A percentile compares a stretch with the other conserved stretches of the same genome.
Evolutionary conservation across 2,329 filamentous ascomycete genomes (phyloP).

Genomic region (Cladosporium sp.): DNA sequence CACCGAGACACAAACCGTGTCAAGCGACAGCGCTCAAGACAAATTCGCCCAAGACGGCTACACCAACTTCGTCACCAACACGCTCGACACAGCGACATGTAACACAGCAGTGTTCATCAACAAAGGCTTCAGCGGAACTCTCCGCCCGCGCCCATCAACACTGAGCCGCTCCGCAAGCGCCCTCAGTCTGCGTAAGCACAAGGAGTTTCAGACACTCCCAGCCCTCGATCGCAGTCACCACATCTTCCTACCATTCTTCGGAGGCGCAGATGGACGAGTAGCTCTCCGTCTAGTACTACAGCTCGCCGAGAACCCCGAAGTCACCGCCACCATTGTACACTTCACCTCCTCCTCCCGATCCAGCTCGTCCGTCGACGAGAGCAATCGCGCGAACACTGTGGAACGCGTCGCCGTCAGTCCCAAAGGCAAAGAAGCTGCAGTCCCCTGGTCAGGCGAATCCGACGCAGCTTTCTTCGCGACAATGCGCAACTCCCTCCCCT

Average conservation of each 20-base stretch:
- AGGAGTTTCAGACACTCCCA: constrained; percentile 51
- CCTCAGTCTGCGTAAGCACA: constrained; percentile 55
- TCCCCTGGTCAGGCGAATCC: constrained; percentile 15
- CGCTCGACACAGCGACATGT: constrained; percentile 59
- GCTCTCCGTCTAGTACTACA: constrained; percentile 80
- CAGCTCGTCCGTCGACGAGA: not conserved
- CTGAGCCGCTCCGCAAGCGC: constrained; percentile 50
- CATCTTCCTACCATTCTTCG: constrained; percentile 82
- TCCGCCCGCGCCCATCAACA: constrained; percentile 27
- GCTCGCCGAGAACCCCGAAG: constrained; percentile 69
- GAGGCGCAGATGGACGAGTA: constrained; percentile 73
- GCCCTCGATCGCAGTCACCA: constrained; percentile 69
- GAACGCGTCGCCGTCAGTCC: constrained; percentile 11
- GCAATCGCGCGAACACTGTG: not conserved
- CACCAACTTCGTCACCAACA: constrained; percentile 65
- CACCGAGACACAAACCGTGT: constrained; percentile 56
- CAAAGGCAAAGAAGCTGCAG: not conserved
- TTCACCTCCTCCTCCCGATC: constrained; percentile 33
- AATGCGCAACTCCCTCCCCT: constrained; percentile 52
- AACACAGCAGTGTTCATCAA: constrained; percentile 78
- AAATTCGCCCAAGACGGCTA: constrained; percentile 62
- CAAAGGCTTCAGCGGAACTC: constrained; percentile 55
- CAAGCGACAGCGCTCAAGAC: constrained; percentile 49
- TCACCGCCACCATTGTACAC: constrained; percentile 72
- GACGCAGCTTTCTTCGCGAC: constrained; percentile 54